Evolutionary conservation across 2,329 filamentous ascomycete genomes (phyloP).

Genomic region (Cladosporium colombiae): DNA sequence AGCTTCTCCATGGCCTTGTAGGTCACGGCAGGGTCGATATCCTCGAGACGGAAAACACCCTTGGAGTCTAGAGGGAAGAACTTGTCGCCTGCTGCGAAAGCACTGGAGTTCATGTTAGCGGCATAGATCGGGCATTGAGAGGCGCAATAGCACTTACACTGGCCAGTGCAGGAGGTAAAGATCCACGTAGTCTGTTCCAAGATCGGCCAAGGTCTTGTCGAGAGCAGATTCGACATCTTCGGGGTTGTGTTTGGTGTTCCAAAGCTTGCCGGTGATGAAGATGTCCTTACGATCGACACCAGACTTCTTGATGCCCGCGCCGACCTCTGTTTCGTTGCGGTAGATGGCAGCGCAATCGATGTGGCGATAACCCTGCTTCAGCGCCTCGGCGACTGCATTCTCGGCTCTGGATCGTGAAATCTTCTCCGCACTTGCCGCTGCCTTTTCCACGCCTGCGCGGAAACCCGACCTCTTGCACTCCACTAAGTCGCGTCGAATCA

Average conservation of each 20-base stretch:
- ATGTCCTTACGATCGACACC: conserved; percentile 34
- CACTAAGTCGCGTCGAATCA: neutral
- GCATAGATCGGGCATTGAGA: too few relatives aligned
- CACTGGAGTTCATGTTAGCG: conserved; percentile 35
- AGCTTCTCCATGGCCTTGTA: conserved; percentile 27
- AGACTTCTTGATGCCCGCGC: conserved; percentile 41
- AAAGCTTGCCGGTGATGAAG: conserved; percentile 59
- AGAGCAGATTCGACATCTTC: conserved; percentile 37
- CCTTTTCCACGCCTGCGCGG: neutral
- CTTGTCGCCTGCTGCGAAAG: conserved; percentile 23
- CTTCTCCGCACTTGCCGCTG: neutral
- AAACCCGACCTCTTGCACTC: neutral
- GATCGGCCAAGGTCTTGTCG: conserved; percentile 42
- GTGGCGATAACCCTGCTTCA: conserved; percentile 56
- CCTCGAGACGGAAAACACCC: conserved; percentile 36
- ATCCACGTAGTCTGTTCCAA: conserved; percentile 45
- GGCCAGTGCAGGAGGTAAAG: conserved; percentile 51
- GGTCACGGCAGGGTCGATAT: conserved; percentile 35
- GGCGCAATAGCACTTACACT: conserved; percentile 54
- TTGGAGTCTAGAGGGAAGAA: conserved; percentile 49
- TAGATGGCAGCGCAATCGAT: conserved; percentile 47
- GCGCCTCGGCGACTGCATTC: conserved; percentile 40
- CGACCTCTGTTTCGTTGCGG: conserved; percentile 47
- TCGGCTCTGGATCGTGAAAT: conserved; percentile 12
- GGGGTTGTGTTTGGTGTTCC: conserved; percentile 55